A percentile compares a stretch with the other conserved stretches of the same genome.
Conservation (phyloP, 257 asterid species). For the Solanum raphanifolium region DNA sequence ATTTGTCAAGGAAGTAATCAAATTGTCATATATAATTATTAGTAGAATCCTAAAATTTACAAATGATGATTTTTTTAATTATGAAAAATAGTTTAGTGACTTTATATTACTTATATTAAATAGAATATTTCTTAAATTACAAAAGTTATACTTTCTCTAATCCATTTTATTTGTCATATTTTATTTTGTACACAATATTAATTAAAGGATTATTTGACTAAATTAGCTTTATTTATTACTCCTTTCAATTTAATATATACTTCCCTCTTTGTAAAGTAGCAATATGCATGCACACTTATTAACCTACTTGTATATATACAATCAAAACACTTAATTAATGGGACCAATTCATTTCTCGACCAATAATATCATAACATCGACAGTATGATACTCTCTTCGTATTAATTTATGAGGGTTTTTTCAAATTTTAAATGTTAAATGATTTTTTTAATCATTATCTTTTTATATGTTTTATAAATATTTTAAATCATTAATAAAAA, state of each 20-base stretch:
- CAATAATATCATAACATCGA: neutral
- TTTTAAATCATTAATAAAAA: too few relatives aligned
- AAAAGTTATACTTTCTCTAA: neutral
- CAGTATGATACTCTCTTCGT: neutral
- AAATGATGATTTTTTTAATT: neutral
- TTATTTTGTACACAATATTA: too few relatives aligned
- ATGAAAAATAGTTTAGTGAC: neutral
- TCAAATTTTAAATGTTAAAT: too few relatives aligned
- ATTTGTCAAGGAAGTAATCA: neutral
- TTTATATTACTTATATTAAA: neutral
- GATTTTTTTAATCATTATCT: neutral
- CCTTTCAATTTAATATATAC: neutral
- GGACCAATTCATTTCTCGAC: neutral
- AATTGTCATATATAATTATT: neutral
- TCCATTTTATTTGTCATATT: neutral
- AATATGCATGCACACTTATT: neutral
- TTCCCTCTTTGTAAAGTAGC: neutral
- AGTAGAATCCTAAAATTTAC: neutral
- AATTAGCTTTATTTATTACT: neutral
- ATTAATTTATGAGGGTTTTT: neutral
- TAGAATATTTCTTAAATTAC: neutral
- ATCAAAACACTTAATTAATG: neutral
- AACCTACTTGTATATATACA: neutral
- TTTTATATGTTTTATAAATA: neutral
- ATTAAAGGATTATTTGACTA: neutral